A percentile compares a stretch with the other conserved stretches of the same genome.
phyloP scores from a whole-genome alignment of 179 eudicot genomes.

The Spinacia oleracea region DNA sequence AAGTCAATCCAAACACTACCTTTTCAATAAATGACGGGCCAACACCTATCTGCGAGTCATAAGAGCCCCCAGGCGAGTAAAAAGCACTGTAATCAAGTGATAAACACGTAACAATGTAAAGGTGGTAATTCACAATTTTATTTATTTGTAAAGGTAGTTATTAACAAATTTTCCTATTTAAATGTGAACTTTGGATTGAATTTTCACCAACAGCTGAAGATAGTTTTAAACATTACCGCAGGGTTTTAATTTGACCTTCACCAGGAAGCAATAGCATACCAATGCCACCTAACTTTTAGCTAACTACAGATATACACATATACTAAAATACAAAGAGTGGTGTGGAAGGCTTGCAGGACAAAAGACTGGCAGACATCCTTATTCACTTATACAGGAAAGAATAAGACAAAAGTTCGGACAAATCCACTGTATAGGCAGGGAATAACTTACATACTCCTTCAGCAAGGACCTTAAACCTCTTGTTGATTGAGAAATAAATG shows the following conservation, averaged over 20 bases:
- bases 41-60: no score
- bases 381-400: background rate
- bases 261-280: background rate
- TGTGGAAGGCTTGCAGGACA: background rate
- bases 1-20: background rate
- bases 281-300: background rate
- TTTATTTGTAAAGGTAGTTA: no score
- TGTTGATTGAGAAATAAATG: conserved; percentile 85
- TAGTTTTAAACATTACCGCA: background rate
- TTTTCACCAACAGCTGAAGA: background rate
- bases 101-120: no score
- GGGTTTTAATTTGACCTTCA: background rate
- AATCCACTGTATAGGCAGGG: conserved; percentile 5
- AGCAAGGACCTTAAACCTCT: conserved; percentile 81
- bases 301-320: background rate
- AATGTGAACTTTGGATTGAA: background rate
- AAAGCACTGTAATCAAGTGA: no score
- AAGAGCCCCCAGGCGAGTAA: no score
- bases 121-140: no score
- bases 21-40: no score
- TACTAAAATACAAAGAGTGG: background rate
- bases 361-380: background rate
- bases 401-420: background rate
- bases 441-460: conserved; percentile 77
- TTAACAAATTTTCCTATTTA: no score